These are phyloP conservation scores for Darksidea phi DNA, from an alignment of 495 filamentous ascomycete species.

Conservation along the genomic window DNA sequence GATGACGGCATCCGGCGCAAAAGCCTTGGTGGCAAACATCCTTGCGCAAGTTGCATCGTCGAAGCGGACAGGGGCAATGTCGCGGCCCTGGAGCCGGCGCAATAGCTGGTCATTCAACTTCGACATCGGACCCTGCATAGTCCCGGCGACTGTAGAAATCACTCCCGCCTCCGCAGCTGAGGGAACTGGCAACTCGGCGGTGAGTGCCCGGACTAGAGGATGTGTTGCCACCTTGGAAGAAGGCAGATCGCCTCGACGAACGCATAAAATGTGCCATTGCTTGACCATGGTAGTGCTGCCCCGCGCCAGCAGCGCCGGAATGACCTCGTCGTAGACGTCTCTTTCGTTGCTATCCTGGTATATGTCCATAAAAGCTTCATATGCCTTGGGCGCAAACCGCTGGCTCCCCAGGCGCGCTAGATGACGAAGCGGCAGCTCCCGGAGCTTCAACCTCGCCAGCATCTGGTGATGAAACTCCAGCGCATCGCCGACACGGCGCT, in stretches of 20 bases:
- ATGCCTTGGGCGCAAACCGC: slow-evolving; percentile 24
- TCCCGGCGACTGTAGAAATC: background rate
- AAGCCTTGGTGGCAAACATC: slow-evolving; percentile 67
- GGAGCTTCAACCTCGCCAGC: slow-evolving; percentile 21
- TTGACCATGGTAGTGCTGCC: slow-evolving; percentile 53
- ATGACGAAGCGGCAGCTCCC: slow-evolving; percentile 32
- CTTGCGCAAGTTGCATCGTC: slow-evolving; percentile 67
- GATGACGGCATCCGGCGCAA: slow-evolving; percentile 65
- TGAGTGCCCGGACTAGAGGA: slow-evolving; percentile 18
- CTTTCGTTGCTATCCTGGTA: slow-evolving; percentile 47
- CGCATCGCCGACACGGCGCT: slow-evolving; percentile 36
- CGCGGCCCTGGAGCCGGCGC: slow-evolving; percentile 49
- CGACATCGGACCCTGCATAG: background rate
- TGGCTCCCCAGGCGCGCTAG: slow-evolving; percentile 43
- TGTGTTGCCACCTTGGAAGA: slow-evolving; percentile 22
- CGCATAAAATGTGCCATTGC: slow-evolving; percentile 60
- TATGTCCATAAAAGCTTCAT: slow-evolving; percentile 53
- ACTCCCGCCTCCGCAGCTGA: background rate
- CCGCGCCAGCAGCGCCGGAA: slow-evolving; percentile 55
- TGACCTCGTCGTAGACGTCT: slow-evolving; percentile 59
- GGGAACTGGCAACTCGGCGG: background rate
- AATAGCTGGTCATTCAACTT: slow-evolving; percentile 44
- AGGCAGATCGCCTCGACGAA: slow-evolving; percentile 53
- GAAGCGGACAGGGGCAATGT: slow-evolving; percentile 51
- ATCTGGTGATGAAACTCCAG: slow-evolving; percentile 33